Base-by-base conservation (phyloP, 257 asterid species). In the Verbascum thapsus region DNA sequence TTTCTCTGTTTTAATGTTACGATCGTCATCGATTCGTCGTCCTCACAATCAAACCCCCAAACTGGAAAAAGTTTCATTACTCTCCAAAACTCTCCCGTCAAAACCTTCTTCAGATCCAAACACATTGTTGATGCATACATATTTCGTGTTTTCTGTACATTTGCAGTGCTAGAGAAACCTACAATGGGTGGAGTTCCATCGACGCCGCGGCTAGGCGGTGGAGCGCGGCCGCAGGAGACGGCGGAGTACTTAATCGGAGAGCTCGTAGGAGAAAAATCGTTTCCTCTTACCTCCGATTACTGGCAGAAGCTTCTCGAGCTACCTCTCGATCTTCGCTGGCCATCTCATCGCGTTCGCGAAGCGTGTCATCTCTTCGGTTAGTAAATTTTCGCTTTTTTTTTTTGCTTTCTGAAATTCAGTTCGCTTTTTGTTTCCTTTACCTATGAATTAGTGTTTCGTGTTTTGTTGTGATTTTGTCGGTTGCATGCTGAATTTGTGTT, bases 281-380 rank as follows among this genome's bases (percentile, higher is more conserved):
- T 79, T 71, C 92, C 95, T 35, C 74, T 94, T 32, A 54, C 64
- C 53, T 90, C 99, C 12, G 97, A 87, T 79, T 92, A 87, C 88
- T 92, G 99, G 99, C 86, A 87, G 87, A 83, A 87, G 89, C 96
- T 92, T 67, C 87, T 92, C 48, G 94, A 83, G 80, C 84, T 87
- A 45, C 90, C 97, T 37, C 85, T 92, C 66, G 84, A 84, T 75
- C 95, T 92, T 43, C 84, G 81, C 55, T 92, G 95, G 99, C 87
- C 83, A 18, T 52, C 88, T 42, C 61, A 82, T 73, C 96, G 97
- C 57, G 88, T 85, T 64, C 74, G 58, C 40, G 76, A 85, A 54
- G 99, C 99, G 78, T 89, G 95, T 70, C 80, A 71, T 30, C 85
- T 77, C 55, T 79, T 92, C 39, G 94, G 99, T 92, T 22, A 70